phyloP scores from a whole-genome alignment of 2,329 filamentous ascomycete genomes.

The Sarocladium kiliense region DNA sequence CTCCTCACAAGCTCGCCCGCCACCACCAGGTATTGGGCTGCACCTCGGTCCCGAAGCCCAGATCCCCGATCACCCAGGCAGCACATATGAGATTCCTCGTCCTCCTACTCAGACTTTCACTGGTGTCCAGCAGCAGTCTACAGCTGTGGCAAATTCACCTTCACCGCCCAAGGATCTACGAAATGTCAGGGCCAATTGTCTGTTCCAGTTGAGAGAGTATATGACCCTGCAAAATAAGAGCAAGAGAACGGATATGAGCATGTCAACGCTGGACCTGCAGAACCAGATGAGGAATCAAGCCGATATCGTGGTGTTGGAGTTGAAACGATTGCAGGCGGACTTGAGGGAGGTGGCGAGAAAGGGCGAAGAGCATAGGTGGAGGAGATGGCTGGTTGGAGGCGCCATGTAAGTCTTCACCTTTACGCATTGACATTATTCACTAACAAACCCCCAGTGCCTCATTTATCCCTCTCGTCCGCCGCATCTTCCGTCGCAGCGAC shows the following conservation, averaged over 20 bases:
- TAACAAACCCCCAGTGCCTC: constrained; percentile 32
- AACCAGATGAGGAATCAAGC: constrained; percentile 38
- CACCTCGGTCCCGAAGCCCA: constrained; percentile 16
- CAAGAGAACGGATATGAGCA: constrained; percentile 17
- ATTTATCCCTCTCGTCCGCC: constrained; percentile 47
- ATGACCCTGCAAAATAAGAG: constrained; percentile 25
- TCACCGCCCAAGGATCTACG: constrained; percentile 20
- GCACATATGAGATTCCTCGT: constrained; percentile 14
- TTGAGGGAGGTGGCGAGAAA: constrained; percentile 36
- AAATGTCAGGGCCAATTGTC: constrained; percentile 27
- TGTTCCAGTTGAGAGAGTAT: constrained; percentile 31
- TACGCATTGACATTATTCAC: not conserved
- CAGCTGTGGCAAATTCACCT: constrained; percentile 14
- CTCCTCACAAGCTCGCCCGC: not conserved
- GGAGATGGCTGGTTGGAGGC: constrained; percentile 47
- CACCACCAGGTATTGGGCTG: constrained; percentile 14
- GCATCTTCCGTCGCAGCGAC: constrained; percentile 42
- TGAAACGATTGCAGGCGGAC: constrained; percentile 38
- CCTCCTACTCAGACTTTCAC: constrained; percentile 15
- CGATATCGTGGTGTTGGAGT: constrained; percentile 35
- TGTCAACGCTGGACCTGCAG: constrained; percentile 32
- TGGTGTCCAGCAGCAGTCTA: constrained; percentile 9
- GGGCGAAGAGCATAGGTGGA: constrained; percentile 46
- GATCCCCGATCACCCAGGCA: constrained; percentile 17
- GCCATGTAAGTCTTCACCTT: constrained; percentile 36